Base-by-base conservation (phyloP, 2,329 filamentous ascomycete species). In the Colletotrichum brevisporum region DNA sequence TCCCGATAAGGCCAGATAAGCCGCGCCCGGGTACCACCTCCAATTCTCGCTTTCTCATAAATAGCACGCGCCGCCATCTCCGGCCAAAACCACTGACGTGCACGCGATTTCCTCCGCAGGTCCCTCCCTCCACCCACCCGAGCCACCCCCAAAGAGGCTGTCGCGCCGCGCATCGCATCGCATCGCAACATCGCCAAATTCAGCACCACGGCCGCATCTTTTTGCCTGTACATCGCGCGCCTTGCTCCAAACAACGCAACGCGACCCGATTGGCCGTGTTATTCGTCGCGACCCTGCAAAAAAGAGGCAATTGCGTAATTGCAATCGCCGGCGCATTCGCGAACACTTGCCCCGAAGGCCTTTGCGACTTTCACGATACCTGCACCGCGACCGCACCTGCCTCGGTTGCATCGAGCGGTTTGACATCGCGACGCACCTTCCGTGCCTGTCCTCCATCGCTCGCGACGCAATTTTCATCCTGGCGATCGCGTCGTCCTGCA, bases 51-150 rank as follows among this genome's bases (percentile, higher is more conserved):
- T 64, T 71, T 76, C 80, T 82, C 80, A 83, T 83, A 83, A 83
- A 82, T 83, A 82, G 78, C 79, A 81, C 78, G 80, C 80, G 80
- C 81, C 80, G 81, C 81, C 81, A 76, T 79, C 79, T 79, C 62
- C 76, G 78, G 73, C 75, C 79, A 80, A 81, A 76, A 77, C 78
- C 74, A 82, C 79, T 81, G 81, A 82, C 80, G 80, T 83, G 80
- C 80, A 82, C 81, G 81, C 81, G 80, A 80, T 82, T 82, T 82
- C 78, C 79, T 76, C 81, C 79, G 75, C 78, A 80, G 80, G 71
- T 72, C 71, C 76, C 77, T 78, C 77, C 74, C 77, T 78, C 77
- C 74, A 69, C 64, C 65, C 54, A 39, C 53, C 67, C 67, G 63
- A 53, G 61, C 62, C 62, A 36, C 31, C 31, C 31, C 31, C 21